A percentile compares a stretch with the other conserved stretches of the same genome.
Conservation (phyloP, 805 yeast species). For the Schizosaccharomyces cryophilus region DNA sequence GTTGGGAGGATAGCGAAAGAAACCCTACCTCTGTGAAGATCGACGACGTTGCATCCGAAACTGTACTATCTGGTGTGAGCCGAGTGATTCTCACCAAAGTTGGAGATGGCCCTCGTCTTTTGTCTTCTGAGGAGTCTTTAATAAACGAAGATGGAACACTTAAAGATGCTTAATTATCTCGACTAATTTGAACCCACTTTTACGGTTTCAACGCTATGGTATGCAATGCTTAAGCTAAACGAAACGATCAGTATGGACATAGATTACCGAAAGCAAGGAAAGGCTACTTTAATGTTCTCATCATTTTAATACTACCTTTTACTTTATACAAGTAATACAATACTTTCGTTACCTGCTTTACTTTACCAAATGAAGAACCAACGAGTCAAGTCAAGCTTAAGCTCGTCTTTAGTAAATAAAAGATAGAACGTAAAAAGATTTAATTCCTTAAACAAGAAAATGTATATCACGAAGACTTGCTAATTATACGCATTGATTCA, state of each 20-base stretch:
- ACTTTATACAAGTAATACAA: no score
- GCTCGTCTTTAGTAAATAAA: no score
- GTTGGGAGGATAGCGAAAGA: slow-evolving; percentile 30
- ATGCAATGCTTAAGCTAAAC: no score
- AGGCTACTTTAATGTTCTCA: no score
- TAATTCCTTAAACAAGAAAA: neutral
- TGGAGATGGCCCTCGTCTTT: slow-evolving; percentile 50
- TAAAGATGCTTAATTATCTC: neutral
- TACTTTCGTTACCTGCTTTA: no score
- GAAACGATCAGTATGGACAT: no score
- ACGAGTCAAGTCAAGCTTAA: no score
- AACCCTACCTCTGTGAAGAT: slow-evolving; percentile 14
- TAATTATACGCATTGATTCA: neutral
- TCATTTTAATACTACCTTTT: no score
- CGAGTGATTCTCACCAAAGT: slow-evolving; percentile 64
- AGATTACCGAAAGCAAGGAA: no score
- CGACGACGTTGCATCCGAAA: slow-evolving; percentile 22
- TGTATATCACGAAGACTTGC: neutral
- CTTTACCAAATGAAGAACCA: no score
- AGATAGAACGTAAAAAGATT: no score
- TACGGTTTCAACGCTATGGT: no score
- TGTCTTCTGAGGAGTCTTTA: neutral
- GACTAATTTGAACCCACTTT: neutral
- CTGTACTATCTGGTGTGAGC: slow-evolving; percentile 46
- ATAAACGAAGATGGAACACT: neutral